Conservation (phyloP, 345 rosid genomes). For the Geranium rotundifolium region DNA sequence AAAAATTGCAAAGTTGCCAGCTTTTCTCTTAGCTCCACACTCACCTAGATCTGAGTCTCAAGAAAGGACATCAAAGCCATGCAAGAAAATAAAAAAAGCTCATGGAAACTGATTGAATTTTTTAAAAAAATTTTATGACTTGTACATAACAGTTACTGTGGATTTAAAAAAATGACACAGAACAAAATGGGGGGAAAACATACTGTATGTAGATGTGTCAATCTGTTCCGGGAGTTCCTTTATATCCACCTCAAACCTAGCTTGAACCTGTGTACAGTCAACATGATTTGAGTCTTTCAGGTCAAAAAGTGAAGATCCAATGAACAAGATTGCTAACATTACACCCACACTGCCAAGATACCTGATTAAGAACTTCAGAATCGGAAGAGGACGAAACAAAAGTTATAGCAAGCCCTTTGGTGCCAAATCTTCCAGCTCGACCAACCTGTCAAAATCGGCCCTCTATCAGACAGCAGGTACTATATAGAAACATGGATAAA, state of each 20-base stretch:
- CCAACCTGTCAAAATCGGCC: constrained; percentile 48
- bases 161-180: too few relatives aligned
- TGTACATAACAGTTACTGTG: too few relatives aligned
- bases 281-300: neutral
- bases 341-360: constrained; percentile 10
- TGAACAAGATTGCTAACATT: neutral
- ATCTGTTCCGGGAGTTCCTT: constrained; percentile 97
- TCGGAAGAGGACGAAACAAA: constrained; percentile 88
- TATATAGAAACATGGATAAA: too few relatives aligned
- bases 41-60: too few relatives aligned
- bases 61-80: too few relatives aligned
- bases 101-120: too few relatives aligned
- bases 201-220: constrained; percentile 89
- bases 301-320: neutral
- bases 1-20: too few relatives aligned
- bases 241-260: constrained; percentile 90
- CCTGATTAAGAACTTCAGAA: constrained; percentile 94
- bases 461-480: neutral
- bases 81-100: too few relatives aligned
- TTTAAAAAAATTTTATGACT: too few relatives aligned
- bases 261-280: constrained; percentile 57
- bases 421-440: constrained; percentile 98
- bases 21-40: too few relatives aligned
- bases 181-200: constrained; percentile 8
- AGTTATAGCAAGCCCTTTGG: constrained; percentile 95